A percentile compares a stretch with the other conserved stretches of the same genome.
Conservation (phyloP, 495 filamentous ascomycete genomes). For the Articulospora tetracladia region DNA sequence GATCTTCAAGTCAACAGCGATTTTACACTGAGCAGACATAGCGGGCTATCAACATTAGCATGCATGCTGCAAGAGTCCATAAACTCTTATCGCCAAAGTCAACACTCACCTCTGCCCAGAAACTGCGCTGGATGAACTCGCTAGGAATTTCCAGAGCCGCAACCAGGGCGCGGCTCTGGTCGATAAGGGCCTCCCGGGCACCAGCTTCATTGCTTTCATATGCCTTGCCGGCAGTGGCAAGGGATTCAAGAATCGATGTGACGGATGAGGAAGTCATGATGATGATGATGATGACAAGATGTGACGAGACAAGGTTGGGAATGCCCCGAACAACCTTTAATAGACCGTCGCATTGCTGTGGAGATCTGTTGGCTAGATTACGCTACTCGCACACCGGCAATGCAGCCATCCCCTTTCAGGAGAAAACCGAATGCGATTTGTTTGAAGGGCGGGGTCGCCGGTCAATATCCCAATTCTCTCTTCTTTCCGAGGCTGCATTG, state of each 20-base stretch:
- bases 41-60: neutral
- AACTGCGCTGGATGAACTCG: neutral
- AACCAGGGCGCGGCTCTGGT: neutral
- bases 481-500: neutral
- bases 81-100: neutral
- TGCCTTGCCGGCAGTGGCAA: neutral
- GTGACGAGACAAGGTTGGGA: neutral
- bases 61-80: neutral
- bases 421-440: neutral
- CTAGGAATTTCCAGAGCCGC: neutral
- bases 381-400: neutral
- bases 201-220: neutral
- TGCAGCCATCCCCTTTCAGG: neutral
- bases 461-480: neutral
- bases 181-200: neutral
- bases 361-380: neutral
- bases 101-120: neutral
- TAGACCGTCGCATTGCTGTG: neutral
- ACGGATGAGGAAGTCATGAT: neutral
- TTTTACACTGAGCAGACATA: neutral
- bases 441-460: neutral
- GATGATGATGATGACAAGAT: neutral
- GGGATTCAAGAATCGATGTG: neutral
- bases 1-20: neutral
- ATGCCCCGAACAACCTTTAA: neutral